phyloP scores from a whole-genome alignment of 116 monocot genomes.

The Phalaenopsis hybrid region DNA sequence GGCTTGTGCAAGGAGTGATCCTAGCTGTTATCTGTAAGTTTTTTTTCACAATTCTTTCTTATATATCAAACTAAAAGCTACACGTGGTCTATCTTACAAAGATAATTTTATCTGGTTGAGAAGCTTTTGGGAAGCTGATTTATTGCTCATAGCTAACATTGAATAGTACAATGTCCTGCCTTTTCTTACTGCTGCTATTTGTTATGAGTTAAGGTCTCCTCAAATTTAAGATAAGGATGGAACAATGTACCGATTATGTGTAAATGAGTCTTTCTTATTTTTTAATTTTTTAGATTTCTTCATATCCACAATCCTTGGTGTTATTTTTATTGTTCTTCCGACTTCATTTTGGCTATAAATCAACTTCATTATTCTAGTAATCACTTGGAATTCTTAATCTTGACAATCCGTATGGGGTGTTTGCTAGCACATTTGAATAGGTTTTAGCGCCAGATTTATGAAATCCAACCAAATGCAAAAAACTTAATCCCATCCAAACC shows the following conservation, averaged over 20 bases:
- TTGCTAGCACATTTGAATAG: too few species aligned
- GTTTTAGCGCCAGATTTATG: too few species aligned
- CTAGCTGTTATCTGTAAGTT: slow-evolving; percentile 88
- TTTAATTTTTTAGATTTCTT: not conserved
- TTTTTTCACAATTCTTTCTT: slow-evolving; percentile 6
- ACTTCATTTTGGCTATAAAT: not conserved
- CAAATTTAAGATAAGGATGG: not conserved
- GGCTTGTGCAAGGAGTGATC: slow-evolving; percentile 85
- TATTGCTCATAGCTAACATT: not conserved
- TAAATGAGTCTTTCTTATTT: not conserved
- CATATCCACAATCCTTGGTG: not conserved
- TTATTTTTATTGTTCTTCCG: not conserved
- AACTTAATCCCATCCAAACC: too few species aligned
- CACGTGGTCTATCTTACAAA: not conserved
- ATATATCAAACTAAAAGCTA: not conserved
- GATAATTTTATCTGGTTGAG: not conserved
- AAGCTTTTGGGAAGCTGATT: slow-evolving; percentile 4
- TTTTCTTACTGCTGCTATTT: not conserved
- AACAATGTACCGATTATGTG: not conserved
- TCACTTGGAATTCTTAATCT: too few species aligned
- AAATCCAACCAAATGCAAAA: too few species aligned
- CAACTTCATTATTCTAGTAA: not conserved
- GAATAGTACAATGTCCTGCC: not conserved
- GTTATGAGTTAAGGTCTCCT: not conserved
- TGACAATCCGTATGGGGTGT: too few species aligned